phyloP scores from a whole-genome alignment of 2,329 filamentous ascomycete genomes.

The Trichoderma oligosporum region DNA sequence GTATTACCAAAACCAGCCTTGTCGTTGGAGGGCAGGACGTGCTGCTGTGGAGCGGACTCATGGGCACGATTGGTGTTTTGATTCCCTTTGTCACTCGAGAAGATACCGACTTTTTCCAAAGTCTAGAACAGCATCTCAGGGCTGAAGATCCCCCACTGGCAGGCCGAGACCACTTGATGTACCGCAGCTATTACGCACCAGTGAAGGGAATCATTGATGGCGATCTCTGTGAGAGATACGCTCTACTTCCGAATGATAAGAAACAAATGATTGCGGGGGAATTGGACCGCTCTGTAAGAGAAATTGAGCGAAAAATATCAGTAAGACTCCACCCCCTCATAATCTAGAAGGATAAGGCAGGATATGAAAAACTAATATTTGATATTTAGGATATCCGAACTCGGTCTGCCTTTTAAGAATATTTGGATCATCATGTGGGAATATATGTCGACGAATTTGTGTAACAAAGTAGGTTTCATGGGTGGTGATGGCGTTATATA shows the following conservation, averaged over 20 bases:
- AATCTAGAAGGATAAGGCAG: not conserved
- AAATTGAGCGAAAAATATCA: conserved; percentile 95
- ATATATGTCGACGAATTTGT: conserved; percentile 22
- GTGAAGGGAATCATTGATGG: conserved; percentile 97
- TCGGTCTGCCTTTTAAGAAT: conserved; percentile 52
- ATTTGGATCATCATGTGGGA: conserved; percentile 26
- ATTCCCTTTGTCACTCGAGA: conserved; percentile 89
- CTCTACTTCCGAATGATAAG: conserved; percentile 77
- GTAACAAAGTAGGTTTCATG: conserved; percentile 28
- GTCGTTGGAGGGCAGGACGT: conserved; percentile 90
- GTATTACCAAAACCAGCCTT: conserved; percentile 81
- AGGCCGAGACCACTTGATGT: conserved; percentile 92
- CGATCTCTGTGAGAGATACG: conserved; percentile 90
- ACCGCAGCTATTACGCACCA: conserved; percentile 90
- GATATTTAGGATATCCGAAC: conserved; percentile 51
- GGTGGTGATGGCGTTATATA: conserved; percentile 31
- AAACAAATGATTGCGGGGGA: conserved; percentile 95
- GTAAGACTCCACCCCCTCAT: conserved; percentile 36
- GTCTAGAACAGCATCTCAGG: conserved; percentile 81
- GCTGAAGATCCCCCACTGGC: conserved; percentile 82
- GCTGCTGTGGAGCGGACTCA: conserved; percentile 87
- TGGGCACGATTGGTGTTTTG: conserved; percentile 89
- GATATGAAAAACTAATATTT: not conserved
- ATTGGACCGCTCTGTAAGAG: conserved; percentile 81
- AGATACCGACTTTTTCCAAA: conserved; percentile 97